A percentile compares a stretch with the other conserved stretches of the same genome.
These are phyloP conservation scores for Venustampulla echinocandica DNA, from an alignment of 495 filamentous ascomycete genomes.

Conservation along the genomic window DNA sequence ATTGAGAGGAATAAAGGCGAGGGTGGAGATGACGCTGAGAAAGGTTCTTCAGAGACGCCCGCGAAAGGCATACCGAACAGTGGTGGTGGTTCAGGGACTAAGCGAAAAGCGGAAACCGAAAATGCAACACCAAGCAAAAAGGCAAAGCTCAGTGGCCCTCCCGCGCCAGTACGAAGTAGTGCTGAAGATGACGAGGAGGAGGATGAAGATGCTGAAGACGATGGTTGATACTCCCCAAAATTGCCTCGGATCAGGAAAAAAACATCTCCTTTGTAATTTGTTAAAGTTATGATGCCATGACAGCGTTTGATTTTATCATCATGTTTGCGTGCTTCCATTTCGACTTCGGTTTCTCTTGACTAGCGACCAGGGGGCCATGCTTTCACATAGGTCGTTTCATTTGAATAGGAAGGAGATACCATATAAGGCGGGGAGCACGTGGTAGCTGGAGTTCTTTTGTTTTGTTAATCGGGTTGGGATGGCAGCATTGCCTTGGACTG, in stretches of 20 bases:
- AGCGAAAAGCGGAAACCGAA: constrained; percentile 32
- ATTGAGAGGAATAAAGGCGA: constrained; percentile 60
- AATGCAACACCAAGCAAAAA: constrained; percentile 45
- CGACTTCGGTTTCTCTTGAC: constrained; percentile 4
- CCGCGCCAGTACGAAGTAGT: constrained; percentile 18
- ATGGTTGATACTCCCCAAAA: constrained; percentile 22
- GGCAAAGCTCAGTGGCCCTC: constrained; percentile 36
- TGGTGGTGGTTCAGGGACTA: constrained; percentile 32
- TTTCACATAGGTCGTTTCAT: constrained; percentile 1
- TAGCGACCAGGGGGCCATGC: constrained; percentile 6
- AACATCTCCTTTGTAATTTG: constrained; percentile 13
- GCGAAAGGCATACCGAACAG: constrained; percentile 34
- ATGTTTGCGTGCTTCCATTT: constrained; percentile 9
- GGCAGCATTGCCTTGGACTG: constrained; percentile 9
- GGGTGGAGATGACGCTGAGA: constrained; percentile 27
- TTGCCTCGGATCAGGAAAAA: background rate
- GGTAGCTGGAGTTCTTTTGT: background rate
- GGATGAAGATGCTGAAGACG: constrained; percentile 40
- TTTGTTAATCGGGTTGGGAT: constrained; percentile 3
- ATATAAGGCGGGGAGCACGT: constrained; percentile 1
- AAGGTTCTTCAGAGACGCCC: constrained; percentile 27
- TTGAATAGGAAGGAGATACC: constrained; percentile 12
- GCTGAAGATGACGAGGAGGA: constrained; percentile 41
- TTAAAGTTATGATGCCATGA: constrained; percentile 24
- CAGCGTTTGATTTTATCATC: constrained; percentile 19